Conservation (phyloP, 306 rosid species). For the Fragaria vesca region DNA sequence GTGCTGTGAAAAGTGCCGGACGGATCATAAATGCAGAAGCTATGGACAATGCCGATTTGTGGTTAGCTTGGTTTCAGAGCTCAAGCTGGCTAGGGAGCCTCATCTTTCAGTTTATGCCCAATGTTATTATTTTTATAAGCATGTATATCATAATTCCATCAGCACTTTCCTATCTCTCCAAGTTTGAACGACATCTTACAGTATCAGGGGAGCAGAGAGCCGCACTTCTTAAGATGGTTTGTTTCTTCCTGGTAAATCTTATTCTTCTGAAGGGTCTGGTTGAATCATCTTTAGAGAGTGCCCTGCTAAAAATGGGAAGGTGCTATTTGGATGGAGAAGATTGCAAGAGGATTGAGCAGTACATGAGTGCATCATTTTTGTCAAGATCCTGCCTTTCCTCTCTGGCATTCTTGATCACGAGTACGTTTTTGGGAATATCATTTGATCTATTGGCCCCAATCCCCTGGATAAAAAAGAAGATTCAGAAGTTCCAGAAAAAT, state of each 20-base stretch:
- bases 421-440: conserved; percentile 95
- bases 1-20: conserved; percentile 79
- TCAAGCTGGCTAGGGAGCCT: conserved; percentile 92
- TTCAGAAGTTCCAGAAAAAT: conserved; percentile 75
- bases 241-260: conserved; percentile 95
- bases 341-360: conserved; percentile 96
- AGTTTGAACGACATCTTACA: conserved; percentile 85
- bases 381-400: conserved; percentile 95
- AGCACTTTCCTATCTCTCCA: conserved; percentile 85
- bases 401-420: conserved; percentile 81
- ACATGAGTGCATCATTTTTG: conserved; percentile 89
- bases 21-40: conserved; percentile 87
- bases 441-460: conserved; percentile 89
- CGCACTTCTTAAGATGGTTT: conserved; percentile 90
- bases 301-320: conserved; percentile 79
- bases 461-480: conserved; percentile 88
- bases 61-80: conserved; percentile 93
- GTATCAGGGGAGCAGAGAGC: conserved; percentile 97
- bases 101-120: conserved; percentile 88
- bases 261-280: conserved; percentile 82
- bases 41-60: conserved; percentile 85
- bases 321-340: conserved; percentile 94
- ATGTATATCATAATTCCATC: conserved; percentile 92
- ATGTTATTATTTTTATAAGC: conserved; percentile 83
- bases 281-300: conserved; percentile 85